phyloP scores from a whole-genome alignment of 2,329 filamentous ascomycete genomes.

The Acrocalymma vagum region DNA sequence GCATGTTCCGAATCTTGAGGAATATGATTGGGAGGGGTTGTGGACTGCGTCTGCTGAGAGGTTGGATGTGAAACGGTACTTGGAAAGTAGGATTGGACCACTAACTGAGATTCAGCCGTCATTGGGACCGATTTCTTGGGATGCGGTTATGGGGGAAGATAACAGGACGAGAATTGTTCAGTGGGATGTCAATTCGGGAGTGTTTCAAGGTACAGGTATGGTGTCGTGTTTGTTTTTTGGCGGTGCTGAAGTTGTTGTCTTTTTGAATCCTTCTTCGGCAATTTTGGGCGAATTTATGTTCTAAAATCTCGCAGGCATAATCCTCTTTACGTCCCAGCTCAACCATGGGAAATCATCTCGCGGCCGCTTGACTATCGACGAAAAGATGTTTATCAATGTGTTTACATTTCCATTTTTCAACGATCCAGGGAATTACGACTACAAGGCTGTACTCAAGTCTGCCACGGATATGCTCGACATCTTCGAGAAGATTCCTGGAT shows the following conservation, averaged over 20 bases:
- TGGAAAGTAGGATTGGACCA: slow-evolving; percentile 58
- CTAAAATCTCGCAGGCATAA: too few species aligned
- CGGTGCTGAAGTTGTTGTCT: too few species aligned
- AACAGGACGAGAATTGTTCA: slow-evolving; percentile 68
- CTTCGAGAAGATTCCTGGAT: slow-evolving; percentile 58
- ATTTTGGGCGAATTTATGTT: too few species aligned
- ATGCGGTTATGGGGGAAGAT: slow-evolving; percentile 62
- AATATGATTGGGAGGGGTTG: slow-evolving; percentile 68
- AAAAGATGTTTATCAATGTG: slow-evolving; percentile 60
- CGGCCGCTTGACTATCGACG: slow-evolving; percentile 66
- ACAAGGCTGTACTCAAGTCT: slow-evolving; percentile 64
- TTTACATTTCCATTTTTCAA: slow-evolving; percentile 65
- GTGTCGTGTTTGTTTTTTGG: too few species aligned
- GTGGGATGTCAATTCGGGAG: slow-evolving; percentile 46
- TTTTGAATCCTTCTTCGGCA: too few species aligned
- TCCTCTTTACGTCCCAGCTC: slow-evolving; percentile 59
- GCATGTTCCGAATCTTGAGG: slow-evolving; percentile 42
- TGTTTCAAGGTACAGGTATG: too few species aligned
- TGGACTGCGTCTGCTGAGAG: slow-evolving; percentile 51
- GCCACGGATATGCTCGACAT: slow-evolving; percentile 64
- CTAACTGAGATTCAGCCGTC: slow-evolving; percentile 68
- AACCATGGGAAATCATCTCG: slow-evolving; percentile 67
- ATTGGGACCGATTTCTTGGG: slow-evolving; percentile 66
- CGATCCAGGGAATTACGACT: slow-evolving; percentile 58
- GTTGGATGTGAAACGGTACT: slow-evolving; percentile 42